These are phyloP conservation scores for Lenzites betulinus DNA, from an alignment of 768 basidiomycete species.

Conservation along the genomic window DNA sequence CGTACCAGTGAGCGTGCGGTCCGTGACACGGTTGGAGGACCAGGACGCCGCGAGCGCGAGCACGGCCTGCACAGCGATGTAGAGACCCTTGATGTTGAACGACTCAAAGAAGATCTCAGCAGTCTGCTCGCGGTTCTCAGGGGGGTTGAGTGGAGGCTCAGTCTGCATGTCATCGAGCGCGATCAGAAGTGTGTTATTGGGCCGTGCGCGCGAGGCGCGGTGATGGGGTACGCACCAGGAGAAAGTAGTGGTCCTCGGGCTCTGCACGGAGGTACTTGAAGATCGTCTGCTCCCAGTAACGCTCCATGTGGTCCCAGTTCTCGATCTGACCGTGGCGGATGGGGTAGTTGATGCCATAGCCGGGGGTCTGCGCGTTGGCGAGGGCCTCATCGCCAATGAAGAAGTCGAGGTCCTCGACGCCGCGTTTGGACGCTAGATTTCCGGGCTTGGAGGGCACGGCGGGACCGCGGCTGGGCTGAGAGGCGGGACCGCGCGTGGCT, in stretches of 20 bases:
- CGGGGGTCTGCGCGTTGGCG: constrained; percentile 91
- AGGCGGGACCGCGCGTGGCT: constrained; percentile 77
- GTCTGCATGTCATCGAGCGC: constrained; percentile 54
- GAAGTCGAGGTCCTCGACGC: constrained; percentile 98
- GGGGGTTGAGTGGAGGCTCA: constrained; percentile 97
- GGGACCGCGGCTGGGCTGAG: constrained; percentile 65
- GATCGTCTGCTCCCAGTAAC: constrained; percentile 99
- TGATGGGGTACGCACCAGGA: constrained; percentile 67
- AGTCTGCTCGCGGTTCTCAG: constrained; percentile 98
- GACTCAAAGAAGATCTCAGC: constrained; percentile 99
- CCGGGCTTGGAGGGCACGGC: constrained; percentile 84
- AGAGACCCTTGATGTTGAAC: constrained; percentile 98
- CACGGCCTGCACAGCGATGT: constrained; percentile 98
- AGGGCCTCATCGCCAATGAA: constrained; percentile 99
- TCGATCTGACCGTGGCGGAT: constrained; percentile 98
- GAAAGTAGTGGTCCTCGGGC: constrained; percentile 98
- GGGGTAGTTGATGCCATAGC: constrained; percentile 93
- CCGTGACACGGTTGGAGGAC: constrained; percentile 86
- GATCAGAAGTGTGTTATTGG: constrained; percentile 1
- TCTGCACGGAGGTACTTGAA: constrained; percentile 99
- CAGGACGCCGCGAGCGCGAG: constrained; percentile 97
- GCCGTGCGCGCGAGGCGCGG: neutral
- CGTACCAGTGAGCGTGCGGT: constrained; percentile 93
- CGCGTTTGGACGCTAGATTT: constrained; percentile 93
- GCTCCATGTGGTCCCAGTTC: constrained; percentile 98